Evolutionary conservation across 2,329 filamentous ascomycete species (phyloP), one percentile per base, ranked within the genome.

Genomic region (Aureobasidium subglaciale): DNA sequence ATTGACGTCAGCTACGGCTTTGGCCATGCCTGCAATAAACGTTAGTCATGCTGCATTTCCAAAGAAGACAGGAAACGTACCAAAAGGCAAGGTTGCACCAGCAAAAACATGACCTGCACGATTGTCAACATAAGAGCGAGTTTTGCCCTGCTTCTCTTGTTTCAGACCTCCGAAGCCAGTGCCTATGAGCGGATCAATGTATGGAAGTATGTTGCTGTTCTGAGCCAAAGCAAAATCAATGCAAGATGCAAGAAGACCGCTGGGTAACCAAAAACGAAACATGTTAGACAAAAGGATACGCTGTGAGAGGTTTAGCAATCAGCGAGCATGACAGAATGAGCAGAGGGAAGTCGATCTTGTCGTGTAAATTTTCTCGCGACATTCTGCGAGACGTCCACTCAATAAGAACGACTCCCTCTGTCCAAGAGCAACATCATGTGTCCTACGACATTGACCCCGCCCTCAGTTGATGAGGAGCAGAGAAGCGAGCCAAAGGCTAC

Each of bases 1-100:
- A 56, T 75, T 69, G 7, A 74, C 71, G 56, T 77, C 73, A 3
- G 74, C 72, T 5, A 73, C 73, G 20, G 73, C 73, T 67, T 77
- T 76, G 3, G 72, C 73, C 71, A 77, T 73, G 11, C 65, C 64
- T 64, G 11, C 25, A 29, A 18, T 10, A 6, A 25, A 13, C n/a
- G 16, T 46, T 24, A 41, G 34, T 9, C 9, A 11, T 16, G 9
- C 22, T 32, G 11, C 13, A 25, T n/a, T 10, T 22, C 6, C 10
- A 22, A 9, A 18, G 34, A 15, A 4, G 13, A 54, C n/a, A 11
- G 11, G 4, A 41, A n/a, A 5, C 42, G 16, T 56, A 63, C 68
- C 71, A 56, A 74, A 77, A 5, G 75, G 74, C 56, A 76, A 58
- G 16, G 71, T 75, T 3, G 74, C 74, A 20, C 74, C 74, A 13